These are phyloP conservation scores for Colletotrichum eremochloae DNA, from an alignment of 2,329 filamentous ascomycete genomes.

Conservation along the genomic window DNA sequence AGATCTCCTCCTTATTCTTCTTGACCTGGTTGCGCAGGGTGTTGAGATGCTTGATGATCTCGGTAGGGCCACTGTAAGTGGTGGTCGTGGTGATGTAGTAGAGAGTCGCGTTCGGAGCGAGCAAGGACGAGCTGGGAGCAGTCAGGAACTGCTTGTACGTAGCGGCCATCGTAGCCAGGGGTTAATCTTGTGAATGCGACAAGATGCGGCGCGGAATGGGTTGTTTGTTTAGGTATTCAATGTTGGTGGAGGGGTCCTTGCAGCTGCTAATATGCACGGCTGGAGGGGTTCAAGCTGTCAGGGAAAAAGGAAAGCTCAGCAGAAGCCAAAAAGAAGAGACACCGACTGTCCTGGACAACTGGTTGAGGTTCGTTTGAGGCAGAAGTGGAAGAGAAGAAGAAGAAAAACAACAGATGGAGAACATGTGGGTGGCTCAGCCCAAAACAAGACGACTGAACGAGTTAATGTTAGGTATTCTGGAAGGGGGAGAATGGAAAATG, in stretches of 20 bases:
- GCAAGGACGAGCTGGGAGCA: conserved; percentile 72
- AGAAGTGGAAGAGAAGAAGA: conserved; percentile 24
- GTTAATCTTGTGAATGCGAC: conserved; percentile 26
- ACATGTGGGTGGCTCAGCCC: conserved; percentile 41
- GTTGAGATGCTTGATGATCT: conserved; percentile 86
- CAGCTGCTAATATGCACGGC: conserved; percentile 28
- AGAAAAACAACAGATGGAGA: conserved; percentile 39
- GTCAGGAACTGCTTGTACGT: conserved; percentile 81
- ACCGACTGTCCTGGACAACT: conserved; percentile 24
- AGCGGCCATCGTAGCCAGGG: conserved; percentile 53
- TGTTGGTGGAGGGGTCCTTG: conserved; percentile 23
- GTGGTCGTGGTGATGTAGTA: conserved; percentile 94
- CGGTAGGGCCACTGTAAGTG: conserved; percentile 75
- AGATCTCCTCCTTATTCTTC: conserved; percentile 84
- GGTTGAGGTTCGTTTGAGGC: conserved; percentile 11
- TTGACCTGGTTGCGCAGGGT: conserved; percentile 80
- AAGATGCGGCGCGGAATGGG: conserved; percentile 24
- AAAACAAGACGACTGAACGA: conserved; percentile 39
- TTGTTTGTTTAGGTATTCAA: conserved; percentile 20
- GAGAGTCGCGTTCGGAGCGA: conserved; percentile 76
- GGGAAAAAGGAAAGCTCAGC: conserved; percentile 25
- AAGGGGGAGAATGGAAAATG: conserved; percentile 42
- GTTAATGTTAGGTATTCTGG: conserved; percentile 24
- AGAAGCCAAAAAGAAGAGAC: conserved; percentile 23
- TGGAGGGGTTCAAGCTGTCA: conserved; percentile 34